Base-by-base conservation (phyloP, 2,329 filamentous ascomycete genomes). In the Aspergillus tamarii region DNA sequence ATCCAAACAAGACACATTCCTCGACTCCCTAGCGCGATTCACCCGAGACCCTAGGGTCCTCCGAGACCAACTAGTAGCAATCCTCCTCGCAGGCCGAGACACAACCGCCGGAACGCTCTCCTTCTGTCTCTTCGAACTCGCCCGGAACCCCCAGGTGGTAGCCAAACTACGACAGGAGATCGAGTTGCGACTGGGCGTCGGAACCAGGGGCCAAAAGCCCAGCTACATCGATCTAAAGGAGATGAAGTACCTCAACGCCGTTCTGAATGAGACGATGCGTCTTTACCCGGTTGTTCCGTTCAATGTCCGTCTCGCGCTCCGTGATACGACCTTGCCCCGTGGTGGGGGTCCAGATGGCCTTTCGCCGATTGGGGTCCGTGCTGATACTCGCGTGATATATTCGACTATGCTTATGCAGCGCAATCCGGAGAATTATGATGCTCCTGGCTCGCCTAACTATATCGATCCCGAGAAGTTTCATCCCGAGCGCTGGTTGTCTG, bases 101-200 rank as follows among this genome's bases (percentile, higher is more conserved):
- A 97, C 94, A 16, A 97, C 94, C 0, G 93, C 93, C 34, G 87
- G 85, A 19, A 93, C 91, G 0, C 84, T 97, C 0, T 91, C 89
- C 0, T 97, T 93, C 90, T 84, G 87, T 41, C 84, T 97, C 64
- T 96, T 95, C 77, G 92, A 97, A 77, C 84, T 97, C 2, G 86
- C 89, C 43, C 87, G 88, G 19, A 84, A 92, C 68, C 92, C 93
- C 0, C 81, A 87, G 2, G 84, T 87, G 2, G 86, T 93, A 4
- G 76, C 81, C 59, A 91, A 88, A 74, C 84, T 97, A 58, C 88
- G 93, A 28, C 78, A 81, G 28, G 93, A 97, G 77, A 93, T 97
- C 72, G 76, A 89, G 30, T 75, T 84, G 1, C 82, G 83, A 0
- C 85, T 97, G 5, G 93, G 93, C 1, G 76, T 85, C 8, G 80